Base-by-base conservation (phyloP, 257 asterid species). In the Capsicum pubescens region DNA sequence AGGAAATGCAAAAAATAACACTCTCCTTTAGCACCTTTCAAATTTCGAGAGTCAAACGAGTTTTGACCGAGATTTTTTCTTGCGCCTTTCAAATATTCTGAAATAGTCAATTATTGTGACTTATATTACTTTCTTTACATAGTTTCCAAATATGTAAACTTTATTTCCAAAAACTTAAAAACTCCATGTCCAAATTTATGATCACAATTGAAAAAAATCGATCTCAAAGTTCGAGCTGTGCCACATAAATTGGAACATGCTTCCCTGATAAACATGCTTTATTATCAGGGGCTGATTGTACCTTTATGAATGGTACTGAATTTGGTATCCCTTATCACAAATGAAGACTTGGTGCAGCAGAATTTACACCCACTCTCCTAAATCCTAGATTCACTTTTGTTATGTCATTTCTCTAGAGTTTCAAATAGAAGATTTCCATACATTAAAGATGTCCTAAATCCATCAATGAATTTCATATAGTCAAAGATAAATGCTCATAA, bases 401-500 rank as follows among this genome's bases (percentile, higher is more conserved):
- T 9, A 69, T 69, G 15, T 0, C 55, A 16, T 69, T 69, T 69
- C 15, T 42, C 55, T 69, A 42, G 16, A 69, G 3, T 17, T 71
- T 19, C 79, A 52, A 71, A 16, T 16, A 69, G 55, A 69, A 69
- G 42, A 71, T 9, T 46, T 46, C 39, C 79, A 71, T n/a, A 48
- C 79, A 44, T 46, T 5, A 10, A 13, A 5, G 39, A 71, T n/a
- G 17, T n/a, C 58, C n/a, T 7, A 46, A n/a, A 71, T 46, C 58
- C 55, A 42, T 69, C 58, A n/a, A 71, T n/a, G 39, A 71, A 71
- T 71, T n/a, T 9, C 17, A 71, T 71, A n/a, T 71, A 17, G 79
- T 71, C 79, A 42, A n/a, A 46, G 39, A 71, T 71, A 13, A 46
- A 46, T 46, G 39, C 36, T 71, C 5, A 9, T 44, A 71, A 17